Base-by-base conservation (phyloP, 2,329 filamentous ascomycete genomes). In the Diaporthe helianthi region DNA sequence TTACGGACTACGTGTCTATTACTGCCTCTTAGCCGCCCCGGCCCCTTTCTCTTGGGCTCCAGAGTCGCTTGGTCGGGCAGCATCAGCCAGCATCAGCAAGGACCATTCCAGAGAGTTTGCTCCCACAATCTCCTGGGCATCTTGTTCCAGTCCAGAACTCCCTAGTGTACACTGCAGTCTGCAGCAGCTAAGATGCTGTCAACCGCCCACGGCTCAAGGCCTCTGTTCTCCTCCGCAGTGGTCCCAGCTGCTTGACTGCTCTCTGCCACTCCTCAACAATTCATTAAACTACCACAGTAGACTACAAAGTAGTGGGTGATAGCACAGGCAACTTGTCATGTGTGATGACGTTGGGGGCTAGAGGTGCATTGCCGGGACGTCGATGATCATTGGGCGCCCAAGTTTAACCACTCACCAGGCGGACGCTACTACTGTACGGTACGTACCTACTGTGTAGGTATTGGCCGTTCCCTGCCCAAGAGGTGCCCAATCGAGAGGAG, bases 311-410 rank as follows among this genome's bases (percentile, higher is more conserved):
- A 31, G 41, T 36, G 44, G 36, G n/a, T 26, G 29, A 13, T 12
- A 22, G 44, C n/a, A 22, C 19, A 17, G 13, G 5, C 31, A 26
- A 63, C 44, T 47, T 47, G 58, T 63, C 58, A 63, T 63, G 58
- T 49, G 58, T 63, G 58, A 63, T 63, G 58, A 63, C 58, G 58
- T 63, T 44, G 13, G 22, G 44, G 58, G 15, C 58, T 63, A 63
- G 41, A 49, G 29, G 44, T 49, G 58, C 58, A 63, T 31, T 63
- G 58, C 41, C 58, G 58, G n/a, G 41, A 36, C 58, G 22, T 63
- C 12, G 22, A 26, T 12, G 44, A 36, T 15, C 29, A 49, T 49
- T 49, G 58, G 58, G 44, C 58, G 58, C 41, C 58, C 41, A 47
- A 19, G 41, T 47, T 61, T 22, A 41, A 47, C 55, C 41, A 61